Percentiles rank a stretch among this genome's conserved stretches.
Evolutionary conservation across 2,329 filamentous ascomycete genomes (phyloP).

Genomic region (Pyrenochaeta sp.): DNA sequence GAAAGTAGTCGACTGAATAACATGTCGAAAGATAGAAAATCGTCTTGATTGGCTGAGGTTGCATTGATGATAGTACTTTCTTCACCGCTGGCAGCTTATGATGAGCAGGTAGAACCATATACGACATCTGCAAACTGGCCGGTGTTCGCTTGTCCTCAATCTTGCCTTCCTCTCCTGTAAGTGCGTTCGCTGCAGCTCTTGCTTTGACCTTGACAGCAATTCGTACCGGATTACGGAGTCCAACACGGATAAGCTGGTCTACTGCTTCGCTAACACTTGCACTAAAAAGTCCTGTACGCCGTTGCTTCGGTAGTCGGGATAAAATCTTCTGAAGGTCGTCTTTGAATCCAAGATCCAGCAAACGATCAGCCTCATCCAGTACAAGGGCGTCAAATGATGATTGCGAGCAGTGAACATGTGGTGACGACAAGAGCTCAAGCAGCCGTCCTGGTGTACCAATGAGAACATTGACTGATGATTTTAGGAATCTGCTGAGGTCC

Average conservation of each 20-base stretch:
- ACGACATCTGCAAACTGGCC: slow-evolving; percentile 90
- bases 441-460: slow-evolving; percentile 91
- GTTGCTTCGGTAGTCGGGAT: slow-evolving; percentile 84
- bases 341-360: slow-evolving; percentile 94
- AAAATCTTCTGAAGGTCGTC: slow-evolving; percentile 88
- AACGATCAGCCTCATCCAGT: slow-evolving; percentile 90
- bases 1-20: slow-evolving; percentile 93
- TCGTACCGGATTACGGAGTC: slow-evolving; percentile 91
- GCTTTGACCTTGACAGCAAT: slow-evolving; percentile 89
- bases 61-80: slow-evolving; percentile 71
- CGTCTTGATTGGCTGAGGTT: slow-evolving; percentile 79
- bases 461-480: slow-evolving; percentile 84
- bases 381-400: slow-evolving; percentile 92
- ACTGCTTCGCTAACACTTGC: slow-evolving; percentile 96
- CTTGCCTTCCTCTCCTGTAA: slow-evolving; percentile 62
- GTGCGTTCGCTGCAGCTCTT: slow-evolving; percentile 28
- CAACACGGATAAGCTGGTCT: slow-evolving; percentile 89
- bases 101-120: slow-evolving; percentile 75
- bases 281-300: slow-evolving; percentile 91
- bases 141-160: slow-evolving; percentile 87
- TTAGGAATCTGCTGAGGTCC: slow-evolving; percentile 85
- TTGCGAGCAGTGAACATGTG: slow-evolving; percentile 85
- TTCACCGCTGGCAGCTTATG: slow-evolving; percentile 81
- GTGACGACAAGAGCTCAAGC: slow-evolving; percentile 84
- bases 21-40: slow-evolving; percentile 96